A percentile compares a stretch with the other conserved stretches of the same genome.
These are phyloP conservation scores for Violaceomyces palustris DNA, from an alignment of 1,284 basidiomycete species.

Conservation along the genomic window DNA sequence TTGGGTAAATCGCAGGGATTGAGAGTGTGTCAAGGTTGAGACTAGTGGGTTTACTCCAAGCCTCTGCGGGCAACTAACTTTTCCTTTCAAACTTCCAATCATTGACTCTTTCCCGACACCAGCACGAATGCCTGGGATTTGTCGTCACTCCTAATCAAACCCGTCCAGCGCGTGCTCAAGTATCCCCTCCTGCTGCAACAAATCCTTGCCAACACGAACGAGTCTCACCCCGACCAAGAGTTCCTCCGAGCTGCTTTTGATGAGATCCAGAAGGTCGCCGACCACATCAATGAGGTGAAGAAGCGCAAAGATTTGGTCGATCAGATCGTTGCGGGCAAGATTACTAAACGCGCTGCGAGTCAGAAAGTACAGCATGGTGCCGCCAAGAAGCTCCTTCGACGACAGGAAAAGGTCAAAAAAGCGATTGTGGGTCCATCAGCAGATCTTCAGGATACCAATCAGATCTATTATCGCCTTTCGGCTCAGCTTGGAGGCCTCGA, in stretches of 20 bases:
- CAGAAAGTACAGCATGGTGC: conserved; percentile 27
- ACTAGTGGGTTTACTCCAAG: background rate
- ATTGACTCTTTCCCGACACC: conserved; percentile 8
- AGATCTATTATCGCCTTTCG: conserved; percentile 21
- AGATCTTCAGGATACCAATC: conserved; percentile 21
- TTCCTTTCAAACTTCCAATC: background rate
- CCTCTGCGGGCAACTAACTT: background rate
- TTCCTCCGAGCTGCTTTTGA: conserved; percentile 64
- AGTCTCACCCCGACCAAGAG: conserved; percentile 68
- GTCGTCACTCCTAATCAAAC: conserved; percentile 73
- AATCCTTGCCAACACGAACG: conserved; percentile 64
- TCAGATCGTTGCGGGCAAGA: conserved; percentile 35
- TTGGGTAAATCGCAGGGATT: too few species aligned
- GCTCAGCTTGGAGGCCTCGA: conserved; percentile 26
- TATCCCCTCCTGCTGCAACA: conserved; percentile 79
- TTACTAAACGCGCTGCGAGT: conserved; percentile 14
- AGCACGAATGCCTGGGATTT: conserved; percentile 86
- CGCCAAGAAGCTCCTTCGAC: conserved; percentile 30
- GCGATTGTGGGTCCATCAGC: conserved; percentile 13
- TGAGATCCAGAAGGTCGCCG: conserved; percentile 71
- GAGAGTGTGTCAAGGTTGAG: background rate
- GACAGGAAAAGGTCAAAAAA: conserved; percentile 33
- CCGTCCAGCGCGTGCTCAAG: conserved; percentile 59
- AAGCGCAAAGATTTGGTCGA: conserved; percentile 69
- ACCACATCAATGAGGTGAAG: conserved; percentile 79